A percentile compares a stretch with the other conserved stretches of the same genome.
Conservation (phyloP, 306 rosid species). For the Benincasa hispida region DNA sequence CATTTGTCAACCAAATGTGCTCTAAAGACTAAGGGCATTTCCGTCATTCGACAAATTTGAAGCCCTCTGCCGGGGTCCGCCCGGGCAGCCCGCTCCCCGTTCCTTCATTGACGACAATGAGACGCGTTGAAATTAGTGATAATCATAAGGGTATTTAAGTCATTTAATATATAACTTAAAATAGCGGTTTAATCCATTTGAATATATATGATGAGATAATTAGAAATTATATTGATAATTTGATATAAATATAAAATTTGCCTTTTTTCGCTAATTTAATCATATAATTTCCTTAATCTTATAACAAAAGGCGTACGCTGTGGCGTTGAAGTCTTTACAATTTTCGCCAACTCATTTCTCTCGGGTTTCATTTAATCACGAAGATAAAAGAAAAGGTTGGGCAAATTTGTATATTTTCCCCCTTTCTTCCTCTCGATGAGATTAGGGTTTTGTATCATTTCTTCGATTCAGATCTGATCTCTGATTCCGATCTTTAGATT, state of each 20-base stretch:
- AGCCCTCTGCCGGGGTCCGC: neutral
- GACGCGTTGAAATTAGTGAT: neutral
- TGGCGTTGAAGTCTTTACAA: neutral
- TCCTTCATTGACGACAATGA: neutral
- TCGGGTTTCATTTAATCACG: neutral
- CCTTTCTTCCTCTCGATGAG: constrained; percentile 11
- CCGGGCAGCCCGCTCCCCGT: neutral
- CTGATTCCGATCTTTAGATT: constrained; percentile 8
- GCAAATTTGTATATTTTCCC: neutral
- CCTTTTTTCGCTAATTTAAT: neutral
- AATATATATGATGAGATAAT: neutral
- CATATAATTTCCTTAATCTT: neutral
- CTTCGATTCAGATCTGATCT: constrained; percentile 46
- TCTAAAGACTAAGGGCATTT: neutral
- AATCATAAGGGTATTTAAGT: neutral
- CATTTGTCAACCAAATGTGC: neutral
- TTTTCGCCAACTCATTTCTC: constrained; percentile 7
- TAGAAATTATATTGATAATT: neutral
- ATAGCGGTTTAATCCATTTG: constrained; percentile 4
- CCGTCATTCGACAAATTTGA: neutral
- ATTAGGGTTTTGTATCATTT: constrained; percentile 23
- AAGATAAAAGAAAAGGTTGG: neutral
- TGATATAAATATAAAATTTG: neutral
- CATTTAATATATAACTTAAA: neutral
- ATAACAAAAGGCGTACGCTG: neutral